Conservation (phyloP, 176 grass and related monocot species). For the Rhipidocladum racemiflorum region DNA sequence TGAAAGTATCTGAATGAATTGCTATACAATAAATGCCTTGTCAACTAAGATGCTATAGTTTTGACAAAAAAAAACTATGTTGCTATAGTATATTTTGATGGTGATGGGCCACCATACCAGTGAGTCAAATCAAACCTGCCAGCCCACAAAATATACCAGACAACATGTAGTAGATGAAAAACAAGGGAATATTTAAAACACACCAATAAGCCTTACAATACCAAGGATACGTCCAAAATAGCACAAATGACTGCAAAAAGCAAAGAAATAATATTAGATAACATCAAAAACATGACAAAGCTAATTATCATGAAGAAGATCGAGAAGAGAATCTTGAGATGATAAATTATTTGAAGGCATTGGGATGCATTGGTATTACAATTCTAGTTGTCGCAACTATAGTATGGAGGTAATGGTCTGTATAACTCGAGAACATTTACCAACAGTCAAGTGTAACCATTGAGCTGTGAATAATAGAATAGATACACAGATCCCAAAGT, state of each 20-base stretch:
- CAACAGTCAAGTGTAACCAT: neutral
- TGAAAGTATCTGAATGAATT: neutral
- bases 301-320: neutral
- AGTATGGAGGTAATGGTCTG: neutral
- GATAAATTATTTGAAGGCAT: neutral
- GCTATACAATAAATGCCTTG: neutral
- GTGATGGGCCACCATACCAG: neutral
- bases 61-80: no score
- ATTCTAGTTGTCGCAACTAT: neutral
- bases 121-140: neutral
- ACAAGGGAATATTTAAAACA: neutral
- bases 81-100: neutral
- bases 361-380: neutral
- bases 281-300: neutral
- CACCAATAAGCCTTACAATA: conserved; percentile 23
- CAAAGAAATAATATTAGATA: conserved; percentile 19
- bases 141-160: neutral
- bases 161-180: neutral
- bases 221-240: conserved; percentile 95
- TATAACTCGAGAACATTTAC: neutral
- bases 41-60: neutral
- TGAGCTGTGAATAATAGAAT: neutral
- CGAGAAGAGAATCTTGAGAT: neutral
- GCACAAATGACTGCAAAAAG: conserved; percentile 76
- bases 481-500: neutral